Evolutionary conservation across 352 stramenopile species (phyloP).

Genomic region (Phytophthora hybrid): DNA sequence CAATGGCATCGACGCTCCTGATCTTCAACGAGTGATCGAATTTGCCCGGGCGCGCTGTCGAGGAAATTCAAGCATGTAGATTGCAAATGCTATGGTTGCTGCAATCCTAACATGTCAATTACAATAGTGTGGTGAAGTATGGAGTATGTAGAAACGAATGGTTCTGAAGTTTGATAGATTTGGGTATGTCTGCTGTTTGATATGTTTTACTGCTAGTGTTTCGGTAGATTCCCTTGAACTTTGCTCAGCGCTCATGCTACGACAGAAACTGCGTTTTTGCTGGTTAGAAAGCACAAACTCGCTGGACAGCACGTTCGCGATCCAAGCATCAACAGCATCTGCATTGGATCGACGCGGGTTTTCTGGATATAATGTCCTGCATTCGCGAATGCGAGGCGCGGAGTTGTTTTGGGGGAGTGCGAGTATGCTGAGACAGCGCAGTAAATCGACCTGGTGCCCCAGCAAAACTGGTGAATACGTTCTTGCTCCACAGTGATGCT

Average conservation of each 20-base stretch:
- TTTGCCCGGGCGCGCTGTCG: conserved; percentile 17
- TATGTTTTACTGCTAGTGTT: neutral
- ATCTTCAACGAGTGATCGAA: conserved; percentile 21
- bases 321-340: conserved; percentile 33
- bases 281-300: neutral
- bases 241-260: neutral
- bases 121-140: neutral
- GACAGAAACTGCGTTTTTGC: conserved; percentile 12
- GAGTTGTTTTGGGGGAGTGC: neutral
- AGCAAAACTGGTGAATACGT: conserved; percentile 28
- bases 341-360: conserved; percentile 46
- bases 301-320: conserved; percentile 10
- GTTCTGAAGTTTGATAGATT: neutral
- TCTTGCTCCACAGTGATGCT: conserved; percentile 32
- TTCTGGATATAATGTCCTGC: conserved; percentile 70
- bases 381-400: conserved; percentile 44
- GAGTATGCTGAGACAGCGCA: conserved; percentile 16
- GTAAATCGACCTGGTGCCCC: conserved; percentile 23
- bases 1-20: conserved; percentile 26
- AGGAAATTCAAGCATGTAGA: neutral
- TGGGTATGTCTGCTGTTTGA: neutral
- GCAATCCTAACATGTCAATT: neutral
- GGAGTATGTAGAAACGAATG: neutral
- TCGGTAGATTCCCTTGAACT: neutral
- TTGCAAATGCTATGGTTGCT: neutral